phyloP scores from a whole-genome alignment of 2,329 filamentous ascomycete genomes.

The Coniochaeta hoffmannii region DNA sequence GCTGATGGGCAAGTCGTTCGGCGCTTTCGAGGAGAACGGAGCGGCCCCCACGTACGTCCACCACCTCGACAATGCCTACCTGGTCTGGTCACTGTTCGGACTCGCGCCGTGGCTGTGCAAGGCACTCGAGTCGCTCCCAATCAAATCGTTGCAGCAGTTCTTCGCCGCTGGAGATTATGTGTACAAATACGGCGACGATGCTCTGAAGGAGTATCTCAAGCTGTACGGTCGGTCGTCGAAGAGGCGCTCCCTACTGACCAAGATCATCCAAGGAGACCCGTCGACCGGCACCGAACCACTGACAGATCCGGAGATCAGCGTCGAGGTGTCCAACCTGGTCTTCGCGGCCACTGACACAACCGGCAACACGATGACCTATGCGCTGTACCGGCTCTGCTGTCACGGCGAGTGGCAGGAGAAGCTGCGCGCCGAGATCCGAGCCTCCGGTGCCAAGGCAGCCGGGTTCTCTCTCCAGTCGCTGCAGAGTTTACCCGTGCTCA shows the following conservation, averaged over 20 bases:
- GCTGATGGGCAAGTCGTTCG: constrained; percentile 8
- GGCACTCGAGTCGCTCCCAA: constrained; percentile 5
- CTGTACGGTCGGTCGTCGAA: constrained; percentile 6
- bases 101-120: constrained; percentile 5
- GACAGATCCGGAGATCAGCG: constrained; percentile 7
- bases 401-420: constrained; percentile 10
- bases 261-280: constrained; percentile 8
- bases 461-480: constrained; percentile 3
- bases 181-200: constrained; percentile 11
- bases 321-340: constrained; percentile 10
- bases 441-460: not conserved
- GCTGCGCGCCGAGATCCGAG: constrained; percentile 8
- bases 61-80: constrained; percentile 10
- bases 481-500: constrained; percentile 7
- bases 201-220: constrained; percentile 9
- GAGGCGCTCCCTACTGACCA: constrained; percentile 9
- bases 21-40: constrained; percentile 7
- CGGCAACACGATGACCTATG: constrained; percentile 11
- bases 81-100: constrained; percentile 4
- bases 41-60: constrained; percentile 8
- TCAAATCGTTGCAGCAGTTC: constrained; percentile 7
- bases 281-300: constrained; percentile 7
- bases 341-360: constrained; percentile 12
- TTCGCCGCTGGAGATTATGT: constrained; percentile 8
- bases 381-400: constrained; percentile 8